Base-by-base conservation (phyloP, 2,329 filamentous ascomycete genomes). In the Pseudocercospora macadamiae region DNA sequence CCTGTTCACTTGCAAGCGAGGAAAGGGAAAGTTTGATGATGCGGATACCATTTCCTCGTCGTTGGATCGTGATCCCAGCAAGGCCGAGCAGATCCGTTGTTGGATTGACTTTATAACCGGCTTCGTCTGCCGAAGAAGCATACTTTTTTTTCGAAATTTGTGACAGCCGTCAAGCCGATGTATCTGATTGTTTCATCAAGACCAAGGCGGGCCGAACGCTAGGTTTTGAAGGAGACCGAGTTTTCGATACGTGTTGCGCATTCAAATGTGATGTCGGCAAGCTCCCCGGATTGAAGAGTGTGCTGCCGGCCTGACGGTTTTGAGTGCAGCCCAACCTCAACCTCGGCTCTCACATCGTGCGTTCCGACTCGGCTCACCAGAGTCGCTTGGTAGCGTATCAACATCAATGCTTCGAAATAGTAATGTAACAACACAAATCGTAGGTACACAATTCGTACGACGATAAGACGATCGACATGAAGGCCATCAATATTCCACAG, bases 401-500 rank as follows among this genome's bases (percentile, higher is more conserved):
- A 56, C 28, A 36, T 51, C 23, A 42, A 25, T 42, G 53, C 45
- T 23, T 25, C 32, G 16, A 49, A n/a, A n/a, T 28, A 30, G 39
- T 28, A 12, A 30, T 42, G 25, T 4, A 4, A n/a, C 18, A n/a
- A n/a, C n/a, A n/a, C n/a, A n/a, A n/a, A n/a, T n/a, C n/a, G n/a
- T n/a, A n/a, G n/a, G n/a, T n/a, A n/a, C n/a, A n/a, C n/a, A n/a
- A 6, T 51, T 28, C 16, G 25, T 19, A 18, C 14, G 12, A 23
- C 21, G 30, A 49, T 21, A 9, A 12, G 14, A 26, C n/a, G 4
- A 39, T n/a, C 30, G 58, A 54, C 42, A 45, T 80, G 77, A 74
- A 77, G 67, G 76, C 77, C 34, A 74, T 79, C 19, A 67, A 70
- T 26, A 71, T 79, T 51, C 65, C 72, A 10, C 55, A 72, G 44